phyloP scores from a whole-genome alignment of 176 grass and related monocot genomes.

The Tillandsia leiboldiana region DNA sequence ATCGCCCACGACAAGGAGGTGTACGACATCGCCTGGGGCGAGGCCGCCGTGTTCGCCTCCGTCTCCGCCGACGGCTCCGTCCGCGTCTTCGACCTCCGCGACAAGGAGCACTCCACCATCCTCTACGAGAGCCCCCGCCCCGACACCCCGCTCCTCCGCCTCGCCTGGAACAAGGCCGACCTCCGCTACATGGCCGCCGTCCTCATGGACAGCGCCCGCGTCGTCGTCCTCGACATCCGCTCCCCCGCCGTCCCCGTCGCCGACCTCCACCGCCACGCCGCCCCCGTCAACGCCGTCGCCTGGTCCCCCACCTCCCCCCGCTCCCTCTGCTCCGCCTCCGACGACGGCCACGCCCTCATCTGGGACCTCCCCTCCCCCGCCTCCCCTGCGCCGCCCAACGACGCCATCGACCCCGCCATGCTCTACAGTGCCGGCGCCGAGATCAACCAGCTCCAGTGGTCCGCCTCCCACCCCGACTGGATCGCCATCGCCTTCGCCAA shows the following conservation, averaged over 20 bases:
- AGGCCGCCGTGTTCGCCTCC: slow-evolving; percentile 77
- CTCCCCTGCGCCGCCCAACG: slow-evolving; percentile 7
- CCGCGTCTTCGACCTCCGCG: slow-evolving; percentile 90
- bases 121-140: slow-evolving; percentile 93
- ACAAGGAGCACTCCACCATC: slow-evolving; percentile 98
- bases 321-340: slow-evolving; percentile 74
- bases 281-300: slow-evolving; percentile 63
- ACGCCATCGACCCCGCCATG: slow-evolving; percentile 66
- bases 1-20: slow-evolving; percentile 99
- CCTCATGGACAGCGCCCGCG: slow-evolving; percentile 87
- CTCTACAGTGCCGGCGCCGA: slow-evolving; percentile 53
- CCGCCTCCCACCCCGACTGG: slow-evolving; percentile 63
- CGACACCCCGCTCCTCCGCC: slow-evolving; percentile 77
- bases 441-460: slow-evolving; percentile 92
- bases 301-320: slow-evolving; percentile 69
- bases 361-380: slow-evolving; percentile 48
- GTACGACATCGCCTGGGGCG: slow-evolving; percentile 94
- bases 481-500: slow-evolving; percentile 82
- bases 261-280: slow-evolving; percentile 67
- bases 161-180: slow-evolving; percentile 80
- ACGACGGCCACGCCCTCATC: slow-evolving; percentile 79
- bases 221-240: slow-evolving; percentile 91
- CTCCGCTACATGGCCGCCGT: slow-evolving; percentile 73
- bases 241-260: slow-evolving; percentile 70
- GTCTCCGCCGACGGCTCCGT: slow-evolving; percentile 92